phyloP scores from a whole-genome alignment of 805 yeast genomes.

The Cyberlindnera euphorbiiphila region DNA sequence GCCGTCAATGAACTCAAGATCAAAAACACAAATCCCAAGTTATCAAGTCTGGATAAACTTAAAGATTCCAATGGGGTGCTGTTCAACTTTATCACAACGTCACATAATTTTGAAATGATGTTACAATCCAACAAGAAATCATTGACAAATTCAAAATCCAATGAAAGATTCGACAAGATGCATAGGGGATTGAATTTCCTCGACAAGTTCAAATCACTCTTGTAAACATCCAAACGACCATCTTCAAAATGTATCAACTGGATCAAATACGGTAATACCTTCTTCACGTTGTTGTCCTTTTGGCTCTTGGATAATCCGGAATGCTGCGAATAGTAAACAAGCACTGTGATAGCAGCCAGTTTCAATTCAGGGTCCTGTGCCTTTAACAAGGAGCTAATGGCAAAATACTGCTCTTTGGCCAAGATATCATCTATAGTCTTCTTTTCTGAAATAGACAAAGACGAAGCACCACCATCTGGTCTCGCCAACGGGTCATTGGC shows the following conservation, averaged over 20 bases:
- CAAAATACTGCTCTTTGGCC: conserved; percentile 18
- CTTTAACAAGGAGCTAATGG: conserved; percentile 22
- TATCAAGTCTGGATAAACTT: conserved; percentile 29
- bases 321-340: conserved; percentile 21
- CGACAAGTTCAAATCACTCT: conserved; percentile 19
- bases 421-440: conserved; percentile 19
- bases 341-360: conserved; percentile 18
- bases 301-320: conserved; percentile 14
- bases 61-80: conserved; percentile 23
- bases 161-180: conserved; percentile 32
- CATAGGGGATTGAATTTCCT: conserved; percentile 30
- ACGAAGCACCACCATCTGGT: neutral
- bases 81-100: conserved; percentile 26
- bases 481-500: conserved; percentile 10
- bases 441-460: neutral
- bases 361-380: conserved; percentile 23
- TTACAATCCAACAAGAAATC: conserved; percentile 33
- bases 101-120: conserved; percentile 31
- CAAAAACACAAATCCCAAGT: conserved; percentile 34
- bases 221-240: conserved; percentile 14
- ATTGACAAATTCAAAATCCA: conserved; percentile 32
- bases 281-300: conserved; percentile 15
- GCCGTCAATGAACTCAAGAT: conserved; percentile 37
- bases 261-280: conserved; percentile 24
- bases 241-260: conserved; percentile 23